A percentile compares a stretch with the other conserved stretches of the same genome.
Evolutionary conservation across 305 asterid genomes (phyloP).

Genomic region (Fraxinus sp.): DNA sequence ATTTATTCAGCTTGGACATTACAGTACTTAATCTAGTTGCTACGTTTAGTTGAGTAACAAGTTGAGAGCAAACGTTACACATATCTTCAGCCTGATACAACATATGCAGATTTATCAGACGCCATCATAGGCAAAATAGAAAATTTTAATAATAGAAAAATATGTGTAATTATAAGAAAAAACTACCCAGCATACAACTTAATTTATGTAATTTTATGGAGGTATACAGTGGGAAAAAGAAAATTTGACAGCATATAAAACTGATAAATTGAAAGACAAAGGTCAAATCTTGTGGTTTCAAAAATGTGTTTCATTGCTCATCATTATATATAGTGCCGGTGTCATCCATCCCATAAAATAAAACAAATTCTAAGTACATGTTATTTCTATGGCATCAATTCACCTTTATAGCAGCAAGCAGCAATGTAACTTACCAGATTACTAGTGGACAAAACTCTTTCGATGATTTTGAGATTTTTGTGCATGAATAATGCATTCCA

Average conservation of each 20-base stretch:
- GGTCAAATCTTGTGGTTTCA: not conserved
- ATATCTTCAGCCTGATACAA: constrained; percentile 32
- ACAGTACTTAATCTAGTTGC: constrained; percentile 16
- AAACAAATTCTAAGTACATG: not conserved
- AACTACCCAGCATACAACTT: not conserved
- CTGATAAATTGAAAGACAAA: not conserved
- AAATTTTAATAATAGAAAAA: not conserved
- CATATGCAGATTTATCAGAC: not conserved
- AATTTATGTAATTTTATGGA: not conserved
- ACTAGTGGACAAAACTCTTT: constrained; percentile 32
- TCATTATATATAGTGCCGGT: not conserved
- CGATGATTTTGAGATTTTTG: constrained; percentile 37
- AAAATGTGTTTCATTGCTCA: not conserved
- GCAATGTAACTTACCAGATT: constrained; percentile 35
- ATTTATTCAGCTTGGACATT: constrained; percentile 40
- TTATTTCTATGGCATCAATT: not conserved
- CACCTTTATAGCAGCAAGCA: not conserved
- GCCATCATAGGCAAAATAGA: not conserved
- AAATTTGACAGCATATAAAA: not conserved
- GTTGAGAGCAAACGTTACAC: constrained; percentile 33
- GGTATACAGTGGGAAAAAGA: not conserved
- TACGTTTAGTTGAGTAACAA: constrained; percentile 19
- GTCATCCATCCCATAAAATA: not conserved
- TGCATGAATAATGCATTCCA: constrained; percentile 49
- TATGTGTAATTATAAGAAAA: not conserved